Percentiles rank a stretch among this genome's conserved stretches.
These are phyloP conservation scores for Galium porrigens DNA, from an alignment of 305 asterid genomes.

Conservation along the genomic window DNA sequence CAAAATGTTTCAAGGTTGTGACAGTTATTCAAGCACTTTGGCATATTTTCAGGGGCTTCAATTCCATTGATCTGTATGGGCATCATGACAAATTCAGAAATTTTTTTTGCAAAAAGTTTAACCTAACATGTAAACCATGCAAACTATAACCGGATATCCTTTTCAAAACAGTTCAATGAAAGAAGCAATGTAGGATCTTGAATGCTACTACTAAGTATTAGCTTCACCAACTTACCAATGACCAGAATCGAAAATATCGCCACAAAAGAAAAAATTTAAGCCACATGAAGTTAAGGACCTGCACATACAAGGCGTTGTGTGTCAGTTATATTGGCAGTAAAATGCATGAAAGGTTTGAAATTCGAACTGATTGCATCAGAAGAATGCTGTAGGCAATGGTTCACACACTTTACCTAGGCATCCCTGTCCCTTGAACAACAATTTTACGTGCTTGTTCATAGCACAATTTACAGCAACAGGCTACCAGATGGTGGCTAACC, in stretches of 20 bases:
- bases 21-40: conserved; percentile 83
- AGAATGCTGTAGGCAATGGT: neutral
- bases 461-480: neutral
- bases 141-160: neutral
- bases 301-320: conserved; percentile 15
- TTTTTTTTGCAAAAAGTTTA: conserved; percentile 2
- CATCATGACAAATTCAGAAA: conserved; percentile 10
- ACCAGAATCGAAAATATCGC: conserved; percentile 93
- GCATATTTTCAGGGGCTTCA: conserved; percentile 93
- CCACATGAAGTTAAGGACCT: conserved; percentile 98
- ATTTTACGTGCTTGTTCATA: neutral
- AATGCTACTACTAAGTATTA: conserved; percentile 3
- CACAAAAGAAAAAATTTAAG: conserved; percentile 85
- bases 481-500: neutral
- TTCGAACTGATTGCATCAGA: neutral
- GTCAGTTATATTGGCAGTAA: neutral
- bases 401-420: neutral
- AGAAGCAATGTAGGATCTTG: neutral
- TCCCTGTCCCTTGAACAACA: neutral
- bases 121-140: neutral
- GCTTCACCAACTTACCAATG: conserved; percentile 47
- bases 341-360: neutral
- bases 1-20: conserved; percentile 82
- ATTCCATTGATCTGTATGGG: conserved; percentile 70
- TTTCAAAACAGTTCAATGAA: neutral